Evolutionary conservation across 306 rosid species (phyloP).

Genomic region (Sicyos baderoa): DNA sequence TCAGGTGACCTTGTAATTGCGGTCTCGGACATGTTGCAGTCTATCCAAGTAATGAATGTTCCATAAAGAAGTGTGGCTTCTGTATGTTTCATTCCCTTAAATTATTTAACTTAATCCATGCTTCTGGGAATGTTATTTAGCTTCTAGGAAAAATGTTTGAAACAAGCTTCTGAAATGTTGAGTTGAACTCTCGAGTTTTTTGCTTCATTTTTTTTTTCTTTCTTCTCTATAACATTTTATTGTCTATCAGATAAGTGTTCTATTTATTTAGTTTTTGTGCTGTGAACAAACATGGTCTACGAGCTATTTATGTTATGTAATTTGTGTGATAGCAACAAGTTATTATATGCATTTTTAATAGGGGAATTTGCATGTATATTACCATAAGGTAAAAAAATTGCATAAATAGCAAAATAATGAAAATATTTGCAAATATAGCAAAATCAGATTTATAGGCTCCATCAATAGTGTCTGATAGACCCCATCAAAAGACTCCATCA

Average conservation of each 20-base stretch:
- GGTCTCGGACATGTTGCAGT: constrained; percentile 91
- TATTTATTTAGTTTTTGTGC: constrained; percentile 2
- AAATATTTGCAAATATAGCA: too few relatives aligned
- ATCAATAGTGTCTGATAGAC: too few relatives aligned
- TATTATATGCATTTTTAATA: background rate
- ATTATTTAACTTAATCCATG: background rate
- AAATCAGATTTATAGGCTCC: too few relatives aligned
- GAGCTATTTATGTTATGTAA: constrained; percentile 2
- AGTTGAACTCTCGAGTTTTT: background rate
- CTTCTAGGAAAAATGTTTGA: background rate
- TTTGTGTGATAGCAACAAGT: constrained; percentile 13
- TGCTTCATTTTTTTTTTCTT: background rate
- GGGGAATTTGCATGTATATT: too few relatives aligned
- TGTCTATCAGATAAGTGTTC: background rate
- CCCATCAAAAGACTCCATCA: too few relatives aligned
- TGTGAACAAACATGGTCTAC: background rate
- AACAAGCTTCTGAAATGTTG: too few relatives aligned
- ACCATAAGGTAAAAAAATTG: too few relatives aligned
- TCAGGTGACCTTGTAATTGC: constrained; percentile 98
- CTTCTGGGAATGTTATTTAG: constrained; percentile 12
- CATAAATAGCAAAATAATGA: too few relatives aligned
- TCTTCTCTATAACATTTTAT: background rate
- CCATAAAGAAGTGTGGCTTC: constrained; percentile 30
- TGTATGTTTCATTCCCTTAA: background rate
- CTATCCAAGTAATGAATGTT: constrained; percentile 95